Conservation (phyloP, 208 protist genomes). For the Leishmania braziliensis region DNA sequence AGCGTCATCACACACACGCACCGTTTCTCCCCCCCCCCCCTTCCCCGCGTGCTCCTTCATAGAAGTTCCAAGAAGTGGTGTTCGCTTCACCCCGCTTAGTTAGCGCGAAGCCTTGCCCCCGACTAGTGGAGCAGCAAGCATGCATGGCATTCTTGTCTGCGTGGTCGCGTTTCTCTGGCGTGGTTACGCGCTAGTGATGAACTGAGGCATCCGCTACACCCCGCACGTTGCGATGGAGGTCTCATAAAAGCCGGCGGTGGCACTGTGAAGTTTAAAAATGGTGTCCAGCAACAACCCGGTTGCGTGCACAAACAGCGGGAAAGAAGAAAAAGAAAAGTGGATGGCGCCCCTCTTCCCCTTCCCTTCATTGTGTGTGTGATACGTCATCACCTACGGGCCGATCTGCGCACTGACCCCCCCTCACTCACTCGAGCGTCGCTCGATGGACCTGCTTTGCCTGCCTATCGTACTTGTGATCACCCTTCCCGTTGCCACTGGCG, state of each 20-base stretch:
- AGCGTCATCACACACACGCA: not conserved
- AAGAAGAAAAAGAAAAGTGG: not conserved
- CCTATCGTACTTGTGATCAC: conserved; percentile 75
- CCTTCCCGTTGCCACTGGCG: conserved; percentile 57
- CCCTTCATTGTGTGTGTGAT: not conserved
- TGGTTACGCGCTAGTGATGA: not conserved
- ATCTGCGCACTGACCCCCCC: no score
- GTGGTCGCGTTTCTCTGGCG: not conserved
- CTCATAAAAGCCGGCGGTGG: not conserved
- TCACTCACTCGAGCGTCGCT: conserved; percentile 9
- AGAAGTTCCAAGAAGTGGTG: not conserved
- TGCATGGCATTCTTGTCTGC: not conserved
- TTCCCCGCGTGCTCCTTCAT: not conserved
- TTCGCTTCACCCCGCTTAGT: not conserved
- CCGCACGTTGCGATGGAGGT: not conserved
- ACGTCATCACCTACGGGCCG: not conserved
- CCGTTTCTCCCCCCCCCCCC: not conserved
- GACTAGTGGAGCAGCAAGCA: not conserved
- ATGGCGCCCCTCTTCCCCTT: not conserved
- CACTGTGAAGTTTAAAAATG: not conserved
- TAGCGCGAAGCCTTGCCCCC: not conserved
- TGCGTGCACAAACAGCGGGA: not conserved
- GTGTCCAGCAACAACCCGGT: not conserved
- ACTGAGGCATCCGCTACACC: not conserved
- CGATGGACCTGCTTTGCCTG: conserved; percentile 67